Evolutionary conservation across 345 rosid species (phyloP).

Genomic region (Raphanus sativus): DNA sequence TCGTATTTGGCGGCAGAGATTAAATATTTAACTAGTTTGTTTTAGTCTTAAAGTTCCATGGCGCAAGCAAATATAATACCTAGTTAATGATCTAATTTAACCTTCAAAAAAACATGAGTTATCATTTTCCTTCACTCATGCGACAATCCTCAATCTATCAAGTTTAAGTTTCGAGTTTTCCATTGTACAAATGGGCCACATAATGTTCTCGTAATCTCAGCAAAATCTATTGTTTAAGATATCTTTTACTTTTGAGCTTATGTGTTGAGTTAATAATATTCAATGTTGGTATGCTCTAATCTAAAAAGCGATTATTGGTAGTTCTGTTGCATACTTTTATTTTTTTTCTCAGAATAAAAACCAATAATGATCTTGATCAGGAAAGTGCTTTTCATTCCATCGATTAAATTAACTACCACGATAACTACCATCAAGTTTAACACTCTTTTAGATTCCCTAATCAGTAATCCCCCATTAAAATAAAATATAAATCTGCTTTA

Average conservation of each 20-base stretch:
- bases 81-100: slow-evolving; percentile 11
- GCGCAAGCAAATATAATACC: slow-evolving; percentile 32
- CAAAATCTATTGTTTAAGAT: neutral
- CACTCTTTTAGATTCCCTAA: slow-evolving; percentile 13
- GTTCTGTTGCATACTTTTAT: neutral
- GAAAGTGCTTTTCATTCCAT: slow-evolving; percentile 28
- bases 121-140: slow-evolving; percentile 9
- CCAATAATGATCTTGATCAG: slow-evolving; percentile 14
- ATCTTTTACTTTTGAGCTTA: neutral
- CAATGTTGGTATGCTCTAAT: slow-evolving; percentile 31
- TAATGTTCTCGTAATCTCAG: slow-evolving; percentile 23
- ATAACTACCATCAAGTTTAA: slow-evolving; percentile 33
- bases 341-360: neutral
- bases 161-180: slow-evolving; percentile 13
- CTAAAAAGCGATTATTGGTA: slow-evolving; percentile 10
- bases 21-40: slow-evolving; percentile 20
- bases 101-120: slow-evolving; percentile 9
- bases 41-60: slow-evolving; percentile 32
- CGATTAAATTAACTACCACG: slow-evolving; percentile 36
- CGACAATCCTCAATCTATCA: slow-evolving; percentile 7
- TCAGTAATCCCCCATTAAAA: neutral
- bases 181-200: slow-evolving; percentile 35
- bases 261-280: slow-evolving; percentile 12
- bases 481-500: neutral
- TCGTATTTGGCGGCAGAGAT: slow-evolving; percentile 39